Evolutionary conservation across 2,329 filamentous ascomycete species (phyloP), one percentile per base, ranked within the genome.

Genomic region (Zelopaecilomyces penicillatus): DNA sequence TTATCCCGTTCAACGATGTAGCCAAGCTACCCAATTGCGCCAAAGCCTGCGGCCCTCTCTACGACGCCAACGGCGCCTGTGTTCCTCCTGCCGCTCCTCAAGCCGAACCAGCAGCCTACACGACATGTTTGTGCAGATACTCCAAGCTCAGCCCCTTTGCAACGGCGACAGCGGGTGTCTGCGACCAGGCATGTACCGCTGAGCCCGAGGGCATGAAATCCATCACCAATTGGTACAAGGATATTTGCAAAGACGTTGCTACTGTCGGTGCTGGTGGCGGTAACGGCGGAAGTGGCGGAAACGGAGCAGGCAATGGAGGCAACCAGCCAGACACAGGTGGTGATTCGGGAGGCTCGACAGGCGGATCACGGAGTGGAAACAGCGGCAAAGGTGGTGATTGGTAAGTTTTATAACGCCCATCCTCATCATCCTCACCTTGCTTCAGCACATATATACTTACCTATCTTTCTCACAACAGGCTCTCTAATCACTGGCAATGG

Each of bases 401-500:
- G 75, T 77, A 65, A 55, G 70, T 44, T 28, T 9, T 9, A 34
- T 2, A 9, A 34, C 9, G 12, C 32, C 32, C 2, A 19, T 19
- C 31, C 9, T 27, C 19, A 19, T 12, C 6, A 19, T 19, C 11
- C 27, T 11, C 29, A n/a, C n/a, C 27, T 35, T 39, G 4, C 8
- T 32, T 27, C 11, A 19, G 11, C 10, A 8, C 10, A 12, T 19
- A 19, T 4, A 37, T 10, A 6, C 8, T 6, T 12, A 30, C 39
- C 30, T 41, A 28, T 34, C 30, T 5, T 11, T 26, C 34, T 12
- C 27, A 36, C 7, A 29, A 5, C 49, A 87, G 85, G 84, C 66
- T 86, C 41, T 72, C 75, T 6, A 73, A 69, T 29, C 86, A 91
- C 63, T 87, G 78, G 70, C 75, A 81, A 68, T 95, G 87, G 87